A percentile compares a stretch with the other conserved stretches of the same genome.
Conservation (phyloP, 2,329 filamentous ascomycete species). For the Neonectria ditissima region DNA sequence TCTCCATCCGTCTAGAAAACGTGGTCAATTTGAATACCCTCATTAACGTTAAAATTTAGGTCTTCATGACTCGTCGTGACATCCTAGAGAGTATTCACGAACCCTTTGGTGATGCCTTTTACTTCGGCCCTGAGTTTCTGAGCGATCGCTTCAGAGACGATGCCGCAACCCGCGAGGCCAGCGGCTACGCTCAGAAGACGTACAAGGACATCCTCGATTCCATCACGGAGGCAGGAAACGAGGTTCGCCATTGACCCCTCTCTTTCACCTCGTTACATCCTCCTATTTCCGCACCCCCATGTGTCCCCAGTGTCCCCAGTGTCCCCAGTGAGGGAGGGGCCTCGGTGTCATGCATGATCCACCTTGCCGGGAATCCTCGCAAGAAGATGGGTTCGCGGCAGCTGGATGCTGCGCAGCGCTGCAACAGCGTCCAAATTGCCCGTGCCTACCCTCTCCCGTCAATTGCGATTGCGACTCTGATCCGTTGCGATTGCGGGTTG, state of each 20-base stretch:
- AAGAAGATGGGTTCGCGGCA: not conserved
- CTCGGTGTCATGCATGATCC: not conserved
- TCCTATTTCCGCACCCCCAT: constrained; percentile 33
- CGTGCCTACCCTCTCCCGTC: not conserved
- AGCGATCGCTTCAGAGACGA: constrained; percentile 83
- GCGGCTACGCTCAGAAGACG: constrained; percentile 76
- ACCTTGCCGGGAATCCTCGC: not conserved
- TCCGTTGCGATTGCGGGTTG: not conserved
- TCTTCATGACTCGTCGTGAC: constrained; percentile 95
- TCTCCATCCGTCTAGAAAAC: not conserved
- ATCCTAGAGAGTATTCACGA: constrained; percentile 89
- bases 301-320: constrained; percentile 8
- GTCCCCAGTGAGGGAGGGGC: constrained; percentile 17
- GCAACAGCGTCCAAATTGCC: not conserved
- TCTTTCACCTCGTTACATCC: constrained; percentile 34
- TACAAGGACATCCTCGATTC: constrained; percentile 82
- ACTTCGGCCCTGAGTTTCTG: constrained; percentile 92
- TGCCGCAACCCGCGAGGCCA: constrained; percentile 63
- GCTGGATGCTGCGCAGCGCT: not conserved
- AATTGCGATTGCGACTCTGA: not conserved
- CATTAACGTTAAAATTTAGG: constrained; percentile 60
- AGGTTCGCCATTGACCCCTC: constrained; percentile 66
- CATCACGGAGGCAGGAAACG: constrained; percentile 76
- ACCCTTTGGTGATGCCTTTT: constrained; percentile 96
- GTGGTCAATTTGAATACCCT: not conserved